A percentile compares a stretch with the other conserved stretches of the same genome.
Conservation (phyloP, 768 basidiomycete species). For the Boletellus emodensis region DNA sequence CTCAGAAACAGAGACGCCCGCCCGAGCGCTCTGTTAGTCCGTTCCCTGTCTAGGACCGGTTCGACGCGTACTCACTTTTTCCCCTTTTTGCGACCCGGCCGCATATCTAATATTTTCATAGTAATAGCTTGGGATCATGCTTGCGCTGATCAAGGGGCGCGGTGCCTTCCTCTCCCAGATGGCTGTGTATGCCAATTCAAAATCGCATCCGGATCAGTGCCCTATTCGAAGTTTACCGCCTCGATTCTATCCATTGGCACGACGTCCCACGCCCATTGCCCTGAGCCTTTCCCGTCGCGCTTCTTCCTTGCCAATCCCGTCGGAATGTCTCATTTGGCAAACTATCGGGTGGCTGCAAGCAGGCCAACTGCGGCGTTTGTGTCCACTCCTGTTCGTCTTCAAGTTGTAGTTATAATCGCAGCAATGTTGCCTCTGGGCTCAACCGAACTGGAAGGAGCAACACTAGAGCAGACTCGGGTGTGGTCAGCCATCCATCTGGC, state of each 20-base stretch:
- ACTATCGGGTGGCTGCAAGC: no score
- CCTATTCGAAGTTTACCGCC: not conserved
- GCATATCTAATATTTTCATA: not conserved
- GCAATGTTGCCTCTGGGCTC: not conserved
- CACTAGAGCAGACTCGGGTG: no score
- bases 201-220: not conserved
- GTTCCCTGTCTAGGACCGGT: not conserved
- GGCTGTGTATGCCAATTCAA: not conserved
- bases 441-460: not conserved
- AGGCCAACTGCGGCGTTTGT: not conserved
- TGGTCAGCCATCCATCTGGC: not conserved
- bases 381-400: not conserved
- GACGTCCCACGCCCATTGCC: constrained; percentile 2
- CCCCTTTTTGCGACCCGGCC: not conserved
- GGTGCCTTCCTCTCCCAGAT: no score
- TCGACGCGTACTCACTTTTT: not conserved
- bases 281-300: not conserved
- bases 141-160: no score
- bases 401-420: not conserved
- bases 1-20: not conserved
- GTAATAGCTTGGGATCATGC: no score
- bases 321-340: not conserved
- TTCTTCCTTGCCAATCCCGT: not conserved
- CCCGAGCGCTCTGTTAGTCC: not conserved
- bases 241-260: not conserved